Evolutionary conservation across 129 eudicot species (phyloP).

Genomic region (Gnaphalium uliginosum): DNA sequence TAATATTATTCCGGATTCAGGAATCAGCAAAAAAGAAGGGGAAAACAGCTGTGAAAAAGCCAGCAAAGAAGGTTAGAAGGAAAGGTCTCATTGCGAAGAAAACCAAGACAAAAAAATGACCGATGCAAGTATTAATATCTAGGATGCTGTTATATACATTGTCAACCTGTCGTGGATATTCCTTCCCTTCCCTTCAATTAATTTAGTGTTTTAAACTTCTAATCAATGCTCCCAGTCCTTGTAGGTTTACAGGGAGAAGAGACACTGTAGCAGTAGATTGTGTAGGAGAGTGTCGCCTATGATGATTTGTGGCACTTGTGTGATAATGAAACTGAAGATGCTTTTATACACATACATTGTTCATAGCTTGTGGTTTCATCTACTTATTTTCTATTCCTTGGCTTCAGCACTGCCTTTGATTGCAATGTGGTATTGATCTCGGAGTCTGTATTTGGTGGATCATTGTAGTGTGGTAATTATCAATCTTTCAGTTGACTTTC

Average conservation of each 20-base stretch:
- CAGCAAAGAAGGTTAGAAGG: conserved; percentile 66
- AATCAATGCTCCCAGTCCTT: background rate
- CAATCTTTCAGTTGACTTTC: too few species aligned
- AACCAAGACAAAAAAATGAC: conserved; percentile 78
- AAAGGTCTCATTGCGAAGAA: conserved; percentile 74
- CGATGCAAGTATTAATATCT: background rate
- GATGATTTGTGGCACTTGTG: conserved; percentile 1
- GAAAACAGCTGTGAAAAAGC: conserved; percentile 61
- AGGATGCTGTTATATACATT: background rate
- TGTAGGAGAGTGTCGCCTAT: conserved; percentile 5
- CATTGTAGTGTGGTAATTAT: too few species aligned
- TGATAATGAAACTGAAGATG: background rate
- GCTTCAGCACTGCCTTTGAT: background rate
- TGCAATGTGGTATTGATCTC: background rate
- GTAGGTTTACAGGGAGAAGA: background rate
- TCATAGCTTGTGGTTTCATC: conserved; percentile 7
- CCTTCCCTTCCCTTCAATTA: background rate
- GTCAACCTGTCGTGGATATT: background rate
- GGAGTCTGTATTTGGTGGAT: too few species aligned
- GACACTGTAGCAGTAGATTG: background rate
- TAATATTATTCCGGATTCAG: conserved; percentile 48
- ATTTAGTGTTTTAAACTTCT: background rate
- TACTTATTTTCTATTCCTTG: background rate
- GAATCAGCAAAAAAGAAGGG: conserved; percentile 59
- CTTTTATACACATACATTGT: conserved; percentile 3